Base-by-base conservation (phyloP, 1,284 basidiomycete genomes). In the Gastroboletus turbinatus region DNA sequence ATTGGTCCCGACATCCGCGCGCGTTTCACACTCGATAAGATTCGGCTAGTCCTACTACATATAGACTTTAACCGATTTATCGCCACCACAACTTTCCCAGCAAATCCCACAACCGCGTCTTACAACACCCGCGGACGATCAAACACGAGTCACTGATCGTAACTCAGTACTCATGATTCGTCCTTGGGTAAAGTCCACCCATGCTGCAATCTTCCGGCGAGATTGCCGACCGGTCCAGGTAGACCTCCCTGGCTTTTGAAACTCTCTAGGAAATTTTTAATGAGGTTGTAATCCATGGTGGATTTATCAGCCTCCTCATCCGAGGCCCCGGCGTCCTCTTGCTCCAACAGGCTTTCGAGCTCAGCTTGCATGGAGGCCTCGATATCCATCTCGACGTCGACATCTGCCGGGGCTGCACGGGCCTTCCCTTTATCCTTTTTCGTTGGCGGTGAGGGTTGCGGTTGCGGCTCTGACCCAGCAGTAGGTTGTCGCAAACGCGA, bases 251-350 rank as follows among this genome's bases (percentile, higher is more conserved):
- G 96, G 58, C 86, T 88, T 69, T 91, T 92, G 78, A 92, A 96
- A 70, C 94, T 96, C 76, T 96, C 92, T 68, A 98, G 75, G 73
- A 98, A 94, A 72, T 96, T 94, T 73, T 92, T 94, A 77, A 98
- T 96, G 65, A 98, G 75, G 62, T 86, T 87, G 72, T 95, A 96
- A 70, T 98, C 92, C 64, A 84, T 78, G 36, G 75, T 76, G 46
- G 82, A 79, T 13, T 67, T 74, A 1, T 76, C 80, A 14, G 73
- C 77, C 9, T 80, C 82, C 38, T 81, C 81, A 8, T 78, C 82
- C 14, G 80, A 80, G 14, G 81, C 82, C 17, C 77, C 78, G 4
- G 46, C 59, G 16, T 79, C 80, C n/a, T 70, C 77, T 38, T 72
- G 73, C 57, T 87, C 83, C 35, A 96, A 74, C 0, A 87, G 78